Evolutionary conservation across 208 protist species (phyloP), one percentile per base, ranked within the genome.

Genomic region (Kentomonas sorsogonicus): DNA sequence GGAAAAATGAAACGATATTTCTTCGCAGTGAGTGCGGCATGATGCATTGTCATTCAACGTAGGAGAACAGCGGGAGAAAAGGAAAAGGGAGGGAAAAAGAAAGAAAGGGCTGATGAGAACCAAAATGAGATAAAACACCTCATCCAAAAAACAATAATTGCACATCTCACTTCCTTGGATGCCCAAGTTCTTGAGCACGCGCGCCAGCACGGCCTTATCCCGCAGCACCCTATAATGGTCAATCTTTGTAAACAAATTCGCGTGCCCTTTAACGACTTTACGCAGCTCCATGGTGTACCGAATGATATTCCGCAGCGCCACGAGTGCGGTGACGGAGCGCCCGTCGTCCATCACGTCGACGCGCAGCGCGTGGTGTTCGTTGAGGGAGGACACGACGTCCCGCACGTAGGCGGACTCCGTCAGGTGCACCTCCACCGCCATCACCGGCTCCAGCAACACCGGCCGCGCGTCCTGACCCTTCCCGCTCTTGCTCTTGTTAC

Each of bases 231-330:
- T 72, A 53, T 93, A 95, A 51, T 86, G 64, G 44, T 88, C 63
- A 6, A 95, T 55, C 38, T 71, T 73, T 25, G 79, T 77, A 39
- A 79, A 89, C 33, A 90, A 56, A 39, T 76, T 89, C n/a, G 86
- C 89, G 57, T 95, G 83, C 5, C 89, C 89, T 68, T 95, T 95
- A 45, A 88, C 83, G 2, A 68, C 77, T 57, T 78, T 91, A 15
- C 89, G 83, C 44, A 95, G 77, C 57, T 89, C 83, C 74, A 82
- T 86, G n/a, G 89, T 86, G 72, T 91, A 93, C 13, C 73, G 72
- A 30, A 90, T 71, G 31, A 83, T 85, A 48, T 93, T 91, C 13
- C 85, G 76, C 85, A 95, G 77, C 43, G 89, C 73, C 30, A 93
- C 72, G 1, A 83, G 67, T 2, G 89, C 89, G 53, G 51, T 64